These are phyloP conservation scores for Chaetomium sp. DNA, from an alignment of 2,329 filamentous ascomycete genomes.

Conservation along the genomic window DNA sequence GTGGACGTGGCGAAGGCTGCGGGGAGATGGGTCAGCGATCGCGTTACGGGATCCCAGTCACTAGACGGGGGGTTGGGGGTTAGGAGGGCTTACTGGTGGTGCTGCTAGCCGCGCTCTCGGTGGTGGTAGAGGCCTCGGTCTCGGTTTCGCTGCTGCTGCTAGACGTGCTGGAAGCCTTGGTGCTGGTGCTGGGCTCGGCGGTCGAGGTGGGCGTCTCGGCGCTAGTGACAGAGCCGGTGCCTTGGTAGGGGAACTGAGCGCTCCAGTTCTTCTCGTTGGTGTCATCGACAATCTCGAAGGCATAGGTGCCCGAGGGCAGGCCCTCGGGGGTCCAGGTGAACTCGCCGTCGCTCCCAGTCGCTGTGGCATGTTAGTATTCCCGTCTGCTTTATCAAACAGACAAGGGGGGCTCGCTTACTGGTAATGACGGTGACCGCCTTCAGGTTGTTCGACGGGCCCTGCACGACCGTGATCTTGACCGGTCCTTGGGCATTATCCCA, in stretches of 20 bases:
- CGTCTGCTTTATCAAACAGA: not conserved
- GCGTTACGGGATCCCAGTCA: not conserved
- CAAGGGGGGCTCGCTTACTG: constrained; percentile 39
- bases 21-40: not conserved
- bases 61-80: not conserved
- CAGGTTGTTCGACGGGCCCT: constrained; percentile 44
- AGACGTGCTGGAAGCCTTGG: constrained; percentile 26
- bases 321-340: constrained; percentile 45
- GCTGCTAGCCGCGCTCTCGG: constrained; percentile 15
- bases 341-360: constrained; percentile 40
- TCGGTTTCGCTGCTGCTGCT: constrained; percentile 31
- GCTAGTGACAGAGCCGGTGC: constrained; percentile 25
- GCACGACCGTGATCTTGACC: constrained; percentile 48
- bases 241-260: constrained; percentile 39
- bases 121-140: constrained; percentile 16
- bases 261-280: constrained; percentile 49
- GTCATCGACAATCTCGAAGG: constrained; percentile 49
- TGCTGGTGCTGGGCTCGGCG: constrained; percentile 36
- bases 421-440: constrained; percentile 41
- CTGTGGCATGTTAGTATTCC: constrained; percentile 34
- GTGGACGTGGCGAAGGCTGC: constrained; percentile 26
- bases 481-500: constrained; percentile 47
- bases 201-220: constrained; percentile 27
- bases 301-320: constrained; percentile 47
- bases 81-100: constrained; percentile 23